Conservation (phyloP, 2,329 filamentous ascomycete species). For the Pyrenophora seminiperda region DNA sequence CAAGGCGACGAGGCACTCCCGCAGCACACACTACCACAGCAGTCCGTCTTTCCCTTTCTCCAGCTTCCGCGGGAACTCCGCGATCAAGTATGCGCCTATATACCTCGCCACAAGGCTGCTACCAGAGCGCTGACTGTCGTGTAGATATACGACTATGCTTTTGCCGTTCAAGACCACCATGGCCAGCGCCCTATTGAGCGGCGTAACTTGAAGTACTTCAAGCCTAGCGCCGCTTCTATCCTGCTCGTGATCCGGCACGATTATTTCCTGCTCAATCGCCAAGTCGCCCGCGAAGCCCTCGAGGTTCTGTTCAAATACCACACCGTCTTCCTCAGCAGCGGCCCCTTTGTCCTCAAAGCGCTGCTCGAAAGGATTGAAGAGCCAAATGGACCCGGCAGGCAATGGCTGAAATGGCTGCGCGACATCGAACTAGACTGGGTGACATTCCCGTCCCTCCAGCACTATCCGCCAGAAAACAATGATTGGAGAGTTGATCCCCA, state of each 20-base stretch:
- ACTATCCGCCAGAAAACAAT: slow-evolving; percentile 39
- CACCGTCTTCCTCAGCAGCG: slow-evolving; percentile 42
- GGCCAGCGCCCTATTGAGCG: slow-evolving; percentile 42
- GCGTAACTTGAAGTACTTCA: slow-evolving; percentile 41
- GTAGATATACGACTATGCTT: slow-evolving; percentile 42
- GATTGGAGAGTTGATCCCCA: slow-evolving; percentile 33
- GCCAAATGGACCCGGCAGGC: slow-evolving; percentile 26
- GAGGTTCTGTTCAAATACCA: slow-evolving; percentile 44
- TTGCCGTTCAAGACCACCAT: slow-evolving; percentile 33
- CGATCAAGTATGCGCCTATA: slow-evolving; percentile 36
- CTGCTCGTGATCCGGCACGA: slow-evolving; percentile 44
- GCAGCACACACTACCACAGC: background rate
- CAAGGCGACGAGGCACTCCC: slow-evolving; percentile 4
- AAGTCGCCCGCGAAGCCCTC: slow-evolving; percentile 44
- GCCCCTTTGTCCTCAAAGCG: slow-evolving; percentile 42
- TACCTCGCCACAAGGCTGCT: background rate
- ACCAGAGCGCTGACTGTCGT: background rate
- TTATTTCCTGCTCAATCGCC: slow-evolving; percentile 42
- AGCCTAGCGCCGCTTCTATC: slow-evolving; percentile 37
- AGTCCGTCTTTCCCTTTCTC: slow-evolving; percentile 36
- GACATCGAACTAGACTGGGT: slow-evolving; percentile 44
- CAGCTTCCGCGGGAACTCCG: slow-evolving; percentile 45
- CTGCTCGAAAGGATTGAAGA: slow-evolving; percentile 37
- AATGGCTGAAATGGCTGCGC: slow-evolving; percentile 41
- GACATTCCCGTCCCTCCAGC: slow-evolving; percentile 41